Conservation (phyloP, 768 basidiomycete genomes). For the Kockovaella imperatae region DNA sequence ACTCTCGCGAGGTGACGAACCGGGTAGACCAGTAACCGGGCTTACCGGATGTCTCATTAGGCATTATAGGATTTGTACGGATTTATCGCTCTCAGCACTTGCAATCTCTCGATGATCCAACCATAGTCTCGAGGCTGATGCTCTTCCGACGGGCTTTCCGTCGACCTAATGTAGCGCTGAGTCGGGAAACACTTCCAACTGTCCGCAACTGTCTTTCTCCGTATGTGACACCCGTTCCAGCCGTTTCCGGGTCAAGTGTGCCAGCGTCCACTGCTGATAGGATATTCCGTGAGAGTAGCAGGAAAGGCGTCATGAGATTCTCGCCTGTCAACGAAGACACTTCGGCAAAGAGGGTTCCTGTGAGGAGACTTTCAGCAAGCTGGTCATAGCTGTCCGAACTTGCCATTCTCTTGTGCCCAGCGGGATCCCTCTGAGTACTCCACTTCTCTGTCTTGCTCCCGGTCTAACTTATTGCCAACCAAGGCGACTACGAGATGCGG, state of each 20-base stretch:
- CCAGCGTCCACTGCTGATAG: slow-evolving; percentile 86
- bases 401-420: slow-evolving; percentile 95
- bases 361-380: background rate
- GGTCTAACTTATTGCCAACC: slow-evolving; percentile 92
- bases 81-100: too few relatives aligned
- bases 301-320: slow-evolving; percentile 84
- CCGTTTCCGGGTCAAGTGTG: slow-evolving; percentile 80
- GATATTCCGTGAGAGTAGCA: slow-evolving; percentile 72
- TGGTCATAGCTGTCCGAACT: slow-evolving; percentile 5
- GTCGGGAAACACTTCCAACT: slow-evolving; percentile 80
- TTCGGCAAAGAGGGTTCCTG: slow-evolving; percentile 90
- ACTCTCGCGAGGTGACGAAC: too few relatives aligned
- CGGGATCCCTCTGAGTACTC: slow-evolving; percentile 89
- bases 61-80: too few relatives aligned
- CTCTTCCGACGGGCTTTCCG: slow-evolving; percentile 30
- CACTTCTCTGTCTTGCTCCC: slow-evolving; percentile 85
- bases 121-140: slow-evolving; percentile 40
- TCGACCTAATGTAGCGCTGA: slow-evolving; percentile 55
- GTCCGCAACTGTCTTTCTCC: slow-evolving; percentile 86
- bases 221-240: slow-evolving; percentile 91
- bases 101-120: too few relatives aligned
- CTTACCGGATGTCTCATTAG: too few relatives aligned
- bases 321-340: slow-evolving; percentile 84
- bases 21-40: too few relatives aligned
- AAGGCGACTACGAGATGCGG: slow-evolving; percentile 65